These are phyloP conservation scores for Amauroascus niger DNA, from an alignment of 2,329 filamentous ascomycete species.

Conservation along the genomic window DNA sequence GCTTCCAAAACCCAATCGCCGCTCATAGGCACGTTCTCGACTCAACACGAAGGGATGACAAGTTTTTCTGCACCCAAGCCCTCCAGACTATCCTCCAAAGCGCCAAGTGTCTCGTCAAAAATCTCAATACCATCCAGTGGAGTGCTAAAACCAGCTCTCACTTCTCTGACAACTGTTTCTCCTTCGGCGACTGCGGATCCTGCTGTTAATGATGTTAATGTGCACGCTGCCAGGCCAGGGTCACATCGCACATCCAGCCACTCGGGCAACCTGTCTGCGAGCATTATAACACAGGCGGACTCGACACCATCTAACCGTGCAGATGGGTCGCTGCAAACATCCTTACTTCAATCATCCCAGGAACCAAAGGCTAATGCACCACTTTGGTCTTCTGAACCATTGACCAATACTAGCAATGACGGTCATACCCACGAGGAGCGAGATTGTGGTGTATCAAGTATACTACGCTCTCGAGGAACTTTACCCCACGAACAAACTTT, in stretches of 20 bases:
- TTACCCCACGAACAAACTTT: slow-evolving; percentile 14
- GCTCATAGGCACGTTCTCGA: slow-evolving; percentile 25
- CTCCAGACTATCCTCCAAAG: slow-evolving; percentile 35
- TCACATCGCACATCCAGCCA: slow-evolving; percentile 25
- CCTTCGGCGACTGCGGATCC: slow-evolving; percentile 33
- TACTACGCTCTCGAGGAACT: background rate
- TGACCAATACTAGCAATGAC: slow-evolving; percentile 18
- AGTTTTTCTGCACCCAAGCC: slow-evolving; percentile 23
- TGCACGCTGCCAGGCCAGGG: slow-evolving; percentile 29
- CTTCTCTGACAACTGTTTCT: slow-evolving; percentile 29
- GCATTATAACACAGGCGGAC: slow-evolving; percentile 25
- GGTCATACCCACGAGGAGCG: background rate
- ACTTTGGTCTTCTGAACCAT: slow-evolving; percentile 29
- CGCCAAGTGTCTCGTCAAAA: slow-evolving; percentile 36
- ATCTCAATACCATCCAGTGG: slow-evolving; percentile 31
- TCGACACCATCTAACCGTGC: slow-evolving; percentile 24
- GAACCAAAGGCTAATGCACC: slow-evolving; percentile 22
- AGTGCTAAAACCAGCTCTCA: slow-evolving; percentile 31
- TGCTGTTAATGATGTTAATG: slow-evolving; percentile 40
- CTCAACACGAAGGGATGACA: slow-evolving; percentile 23
- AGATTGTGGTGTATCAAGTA: slow-evolving; percentile 2
- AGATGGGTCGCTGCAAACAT: slow-evolving; percentile 24
- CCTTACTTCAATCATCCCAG: slow-evolving; percentile 26
- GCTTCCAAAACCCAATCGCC: slow-evolving; percentile 33
- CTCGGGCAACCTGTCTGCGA: slow-evolving; percentile 26